Evolutionary conservation across 176 grass and related monocot species (phyloP).

Genomic region (Oryza meyeriana): DNA sequence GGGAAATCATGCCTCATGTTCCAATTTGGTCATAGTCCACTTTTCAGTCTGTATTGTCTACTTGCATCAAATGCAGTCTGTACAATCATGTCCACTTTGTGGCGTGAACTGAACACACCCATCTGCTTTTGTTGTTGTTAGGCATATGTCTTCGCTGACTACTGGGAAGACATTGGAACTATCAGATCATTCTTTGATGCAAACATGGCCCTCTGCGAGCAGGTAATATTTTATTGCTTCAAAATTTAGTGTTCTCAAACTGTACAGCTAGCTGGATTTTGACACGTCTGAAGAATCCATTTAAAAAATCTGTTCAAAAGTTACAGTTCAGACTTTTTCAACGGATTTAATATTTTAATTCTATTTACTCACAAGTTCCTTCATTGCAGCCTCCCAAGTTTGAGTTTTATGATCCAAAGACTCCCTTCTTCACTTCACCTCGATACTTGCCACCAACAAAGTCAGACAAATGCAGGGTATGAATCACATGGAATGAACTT

Average conservation of each 20-base stretch:
- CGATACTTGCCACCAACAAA: slow-evolving; percentile 70
- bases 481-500: neutral
- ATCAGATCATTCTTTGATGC: slow-evolving; percentile 78
- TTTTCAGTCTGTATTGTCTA: neutral
- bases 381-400: slow-evolving; percentile 63
- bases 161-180: slow-evolving; percentile 86
- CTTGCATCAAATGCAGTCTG: slow-evolving; percentile 2
- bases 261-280: neutral
- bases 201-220: slow-evolving; percentile 74
- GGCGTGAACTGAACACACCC: neutral
- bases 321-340: neutral
- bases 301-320: neutral
- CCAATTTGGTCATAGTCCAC: neutral
- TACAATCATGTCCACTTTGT: neutral
- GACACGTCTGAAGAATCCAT: neutral
- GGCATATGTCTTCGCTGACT: slow-evolving; percentile 73
- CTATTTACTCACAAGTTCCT: slow-evolving; percentile 1
- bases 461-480: slow-evolving; percentile 65
- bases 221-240: slow-evolving; percentile 36
- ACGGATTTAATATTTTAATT: neutral
- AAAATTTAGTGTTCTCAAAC: neutral
- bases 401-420: slow-evolving; percentile 70
- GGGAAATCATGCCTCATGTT: neutral
- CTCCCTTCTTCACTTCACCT: slow-evolving; percentile 79
- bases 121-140: neutral